Base-by-base conservation (phyloP, 306 rosid species). In the Medicago truncatula region DNA sequence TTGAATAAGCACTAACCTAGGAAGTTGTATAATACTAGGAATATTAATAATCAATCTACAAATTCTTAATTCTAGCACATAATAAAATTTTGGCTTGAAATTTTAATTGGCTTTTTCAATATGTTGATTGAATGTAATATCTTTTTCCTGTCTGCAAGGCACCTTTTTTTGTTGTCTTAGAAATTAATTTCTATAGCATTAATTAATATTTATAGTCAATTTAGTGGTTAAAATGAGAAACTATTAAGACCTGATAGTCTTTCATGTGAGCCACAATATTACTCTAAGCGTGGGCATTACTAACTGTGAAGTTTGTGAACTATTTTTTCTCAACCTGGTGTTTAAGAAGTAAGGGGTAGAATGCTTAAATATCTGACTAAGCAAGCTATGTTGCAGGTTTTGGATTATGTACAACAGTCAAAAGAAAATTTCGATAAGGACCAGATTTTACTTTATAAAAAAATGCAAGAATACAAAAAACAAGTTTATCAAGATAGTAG, bases 381-480 rank as follows among this genome's bases (percentile, higher is more conserved):
- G n/a, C 34, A 70, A n/a, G 50, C 69, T 69, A 63, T 54, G 63
- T 74, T 78, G 70, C 88, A 92, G 97, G 84, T 85, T 79, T 83
- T 92, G 88, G 80, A 84, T 60, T 85, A 78, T 79, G 82, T 83
- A 67, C 92, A 88, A 74, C 85, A 86, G 57, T 88, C 90, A 25
- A 88, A 88, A 85, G 96, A 89, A 75, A 86, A 58, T 52, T 82
- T 73, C 71, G 81, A 88, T 78, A 68, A 83, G 39, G 97, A 92
- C 83, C 96, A 86, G 76, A 57, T 77, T 34, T 79, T 83, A 74
- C 93, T 92, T 3, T 78, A 76, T 78, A 81, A 82, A 83, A 92
- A 85, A 87, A 89, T 89, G 90, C 81, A 78, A 72, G 96, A 88
- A 61, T 88, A 88, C 83, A 92, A 75, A 80, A 85, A 64, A 77